A percentile compares a stretch with the other conserved stretches of the same genome.
Evolutionary conservation across 371 early-diverging fungal species (phyloP).

Genomic region (Apophysomyces sp.): DNA sequence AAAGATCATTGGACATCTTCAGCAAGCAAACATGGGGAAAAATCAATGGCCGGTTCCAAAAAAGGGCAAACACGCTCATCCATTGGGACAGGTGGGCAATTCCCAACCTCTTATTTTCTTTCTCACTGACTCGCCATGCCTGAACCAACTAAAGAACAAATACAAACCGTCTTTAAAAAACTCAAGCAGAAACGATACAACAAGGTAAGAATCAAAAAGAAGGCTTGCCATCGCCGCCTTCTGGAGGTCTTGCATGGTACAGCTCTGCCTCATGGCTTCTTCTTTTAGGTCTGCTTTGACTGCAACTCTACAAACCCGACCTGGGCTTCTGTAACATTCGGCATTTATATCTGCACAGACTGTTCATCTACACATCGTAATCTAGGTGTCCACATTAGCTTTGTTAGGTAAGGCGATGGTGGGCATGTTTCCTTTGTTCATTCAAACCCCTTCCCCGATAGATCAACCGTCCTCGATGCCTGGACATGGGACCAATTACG

Average conservation of each 20-base stretch:
- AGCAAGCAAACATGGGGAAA: neutral
- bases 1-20: neutral
- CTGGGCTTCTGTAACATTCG: conserved; percentile 97
- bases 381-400: conserved; percentile 95
- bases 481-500: conserved; percentile 96
- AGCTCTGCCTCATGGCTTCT: neutral
- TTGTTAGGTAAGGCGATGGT: conserved; percentile 74
- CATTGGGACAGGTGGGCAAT: no score
- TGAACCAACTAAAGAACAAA: conserved; percentile 76
- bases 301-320: conserved; percentile 96
- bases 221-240: no score
- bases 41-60: neutral
- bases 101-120: neutral
- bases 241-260: no score
- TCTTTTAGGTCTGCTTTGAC: conserved; percentile 88
- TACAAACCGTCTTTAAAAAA: conserved; percentile 77
- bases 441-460: conserved; percentile 10
- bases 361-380: conserved; percentile 96
- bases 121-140: conserved; percentile 26
- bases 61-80: neutral
- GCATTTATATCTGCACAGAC: conserved; percentile 97
- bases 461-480: conserved; percentile 85
- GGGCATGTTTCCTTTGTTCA: no score
- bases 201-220: conserved; percentile 60
- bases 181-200: conserved; percentile 75